These are phyloP conservation scores for Phytopythium sindhum DNA, from an alignment of 352 stramenopile genomes.

Conservation along the genomic window DNA sequence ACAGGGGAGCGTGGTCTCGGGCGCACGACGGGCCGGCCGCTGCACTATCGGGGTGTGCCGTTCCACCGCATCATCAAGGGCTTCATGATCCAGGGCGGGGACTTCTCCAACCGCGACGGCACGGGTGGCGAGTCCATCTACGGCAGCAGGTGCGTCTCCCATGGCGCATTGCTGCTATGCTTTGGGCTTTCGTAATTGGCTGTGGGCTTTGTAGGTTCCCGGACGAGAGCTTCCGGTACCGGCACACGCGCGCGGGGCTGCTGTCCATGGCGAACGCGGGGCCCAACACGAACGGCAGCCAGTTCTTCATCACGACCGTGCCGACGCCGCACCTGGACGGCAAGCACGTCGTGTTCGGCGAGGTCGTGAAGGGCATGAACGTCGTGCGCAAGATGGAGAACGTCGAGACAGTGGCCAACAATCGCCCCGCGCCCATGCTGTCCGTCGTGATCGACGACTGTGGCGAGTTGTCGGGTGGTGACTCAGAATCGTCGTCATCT, in stretches of 20 bases:
- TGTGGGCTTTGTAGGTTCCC: conserved; percentile 46
- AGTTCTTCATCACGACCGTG: conserved; percentile 85
- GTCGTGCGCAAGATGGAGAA: conserved; percentile 90
- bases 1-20: conserved; percentile 73
- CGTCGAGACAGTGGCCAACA: conserved; percentile 68
- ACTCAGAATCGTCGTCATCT: conserved; percentile 8
- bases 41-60: conserved; percentile 63
- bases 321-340: conserved; percentile 95
- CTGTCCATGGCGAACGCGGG: conserved; percentile 95
- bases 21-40: conserved; percentile 43
- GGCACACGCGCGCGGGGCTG: conserved; percentile 91
- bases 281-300: conserved; percentile 69
- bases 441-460: conserved; percentile 94
- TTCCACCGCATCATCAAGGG: conserved; percentile 87
- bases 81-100: conserved; percentile 85
- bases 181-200: not conserved
- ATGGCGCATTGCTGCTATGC: not conserved
- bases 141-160: conserved; percentile 26
- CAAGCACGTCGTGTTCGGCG: conserved; percentile 99
- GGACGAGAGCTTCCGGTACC: conserved; percentile 95
- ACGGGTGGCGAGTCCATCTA: conserved; percentile 88
- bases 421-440: conserved; percentile 81
- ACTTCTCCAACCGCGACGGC: conserved; percentile 77
- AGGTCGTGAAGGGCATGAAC: conserved; percentile 82
- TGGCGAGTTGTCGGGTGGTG: conserved; percentile 56